Evolutionary conservation across 352 stramenopile genomes (phyloP).

Genomic region (Phytophthora rubi): DNA sequence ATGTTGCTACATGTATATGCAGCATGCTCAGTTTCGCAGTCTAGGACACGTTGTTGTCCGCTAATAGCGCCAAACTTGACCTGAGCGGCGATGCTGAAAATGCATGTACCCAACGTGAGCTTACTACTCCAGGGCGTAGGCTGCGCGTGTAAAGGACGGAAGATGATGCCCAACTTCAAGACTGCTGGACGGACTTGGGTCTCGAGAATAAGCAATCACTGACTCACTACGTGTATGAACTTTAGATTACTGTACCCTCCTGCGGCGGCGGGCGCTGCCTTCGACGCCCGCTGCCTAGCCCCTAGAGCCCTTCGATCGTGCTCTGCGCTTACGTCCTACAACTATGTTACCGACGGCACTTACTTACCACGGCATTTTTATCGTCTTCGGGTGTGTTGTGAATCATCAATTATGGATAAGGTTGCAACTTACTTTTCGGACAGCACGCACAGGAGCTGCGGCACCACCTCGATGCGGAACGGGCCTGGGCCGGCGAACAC

Average conservation of each 20-base stretch:
- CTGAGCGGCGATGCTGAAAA: no score
- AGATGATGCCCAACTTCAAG: no score
- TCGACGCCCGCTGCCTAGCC: constrained; percentile 14
- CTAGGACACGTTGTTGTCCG: no score
- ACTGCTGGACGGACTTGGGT: no score
- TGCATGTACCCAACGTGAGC: no score
- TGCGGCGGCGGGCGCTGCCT: constrained; percentile 20
- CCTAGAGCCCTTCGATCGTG: constrained; percentile 34
- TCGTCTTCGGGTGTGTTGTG: constrained; percentile 19
- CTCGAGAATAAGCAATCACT: constrained; percentile 15
- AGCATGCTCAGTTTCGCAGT: no score
- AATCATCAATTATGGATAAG: constrained; percentile 33
- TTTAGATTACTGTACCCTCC: constrained; percentile 20
- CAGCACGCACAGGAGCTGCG: constrained; percentile 69
- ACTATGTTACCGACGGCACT: constrained; percentile 26
- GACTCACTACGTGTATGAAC: constrained; percentile 24
- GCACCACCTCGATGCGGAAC: constrained; percentile 80
- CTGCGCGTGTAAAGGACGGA: constrained; percentile 6
- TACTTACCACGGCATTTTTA: constrained; percentile 18
- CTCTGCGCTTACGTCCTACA: constrained; percentile 16
- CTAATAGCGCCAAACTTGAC: no score
- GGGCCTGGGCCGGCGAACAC: constrained; percentile 64
- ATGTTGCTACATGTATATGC: no score
- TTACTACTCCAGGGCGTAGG: no score
- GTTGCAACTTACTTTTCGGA: constrained; percentile 70